Conservation (phyloP, 805 yeast genomes). For the Scheffersomyces ergatensis region DNA sequence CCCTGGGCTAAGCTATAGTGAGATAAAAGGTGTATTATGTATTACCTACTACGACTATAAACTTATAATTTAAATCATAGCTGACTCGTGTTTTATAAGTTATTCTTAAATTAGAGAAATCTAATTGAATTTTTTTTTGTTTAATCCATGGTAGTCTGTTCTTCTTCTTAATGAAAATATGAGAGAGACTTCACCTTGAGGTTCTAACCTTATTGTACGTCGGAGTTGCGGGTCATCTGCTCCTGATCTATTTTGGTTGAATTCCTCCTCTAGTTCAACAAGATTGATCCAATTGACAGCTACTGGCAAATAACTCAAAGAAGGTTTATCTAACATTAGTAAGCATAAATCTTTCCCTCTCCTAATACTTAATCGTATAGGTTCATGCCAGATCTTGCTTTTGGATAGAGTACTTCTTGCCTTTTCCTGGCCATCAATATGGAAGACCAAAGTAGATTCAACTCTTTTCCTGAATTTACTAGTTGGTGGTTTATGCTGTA, state of each 20-base stretch:
- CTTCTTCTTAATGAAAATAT: background rate
- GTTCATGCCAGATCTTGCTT: background rate
- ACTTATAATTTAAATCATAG: too few species aligned
- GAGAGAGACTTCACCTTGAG: background rate
- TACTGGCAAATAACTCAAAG: background rate
- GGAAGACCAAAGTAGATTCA: background rate
- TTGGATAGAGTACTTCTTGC: background rate
- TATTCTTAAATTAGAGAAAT: too few species aligned
- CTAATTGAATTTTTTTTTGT: too few species aligned
- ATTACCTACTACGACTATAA: too few species aligned
- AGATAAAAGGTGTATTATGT: too few species aligned
- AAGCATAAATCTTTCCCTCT: background rate
- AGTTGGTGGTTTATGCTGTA: background rate
- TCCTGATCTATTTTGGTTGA: background rate
- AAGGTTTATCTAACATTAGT: background rate
- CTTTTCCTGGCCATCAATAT: background rate
- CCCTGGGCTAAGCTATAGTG: too few species aligned
- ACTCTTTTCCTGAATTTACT: background rate
- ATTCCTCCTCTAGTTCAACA: background rate
- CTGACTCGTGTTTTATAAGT: too few species aligned
- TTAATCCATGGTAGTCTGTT: too few species aligned
- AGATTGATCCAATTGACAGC: background rate
- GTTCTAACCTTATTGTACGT: background rate
- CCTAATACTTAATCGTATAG: background rate
- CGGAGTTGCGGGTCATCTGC: background rate